phyloP scores from a whole-genome alignment of 179 eudicot genomes.

The Monotropa hypopitys region DNA sequence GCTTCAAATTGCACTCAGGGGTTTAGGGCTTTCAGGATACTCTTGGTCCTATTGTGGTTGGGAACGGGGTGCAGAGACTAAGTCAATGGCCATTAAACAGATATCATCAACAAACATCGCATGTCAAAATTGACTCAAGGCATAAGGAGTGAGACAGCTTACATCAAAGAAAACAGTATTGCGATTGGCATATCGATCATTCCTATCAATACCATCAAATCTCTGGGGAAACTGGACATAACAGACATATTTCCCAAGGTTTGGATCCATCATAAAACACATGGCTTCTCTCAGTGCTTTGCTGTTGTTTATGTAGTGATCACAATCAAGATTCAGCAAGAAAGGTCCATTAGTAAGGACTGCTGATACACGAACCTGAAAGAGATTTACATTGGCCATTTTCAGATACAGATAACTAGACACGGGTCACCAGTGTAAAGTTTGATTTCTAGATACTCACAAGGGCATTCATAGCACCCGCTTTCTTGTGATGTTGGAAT shows the following conservation, averaged over 20 bases:
- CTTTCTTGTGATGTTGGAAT: slow-evolving; percentile 80
- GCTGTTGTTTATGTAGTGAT: slow-evolving; percentile 79
- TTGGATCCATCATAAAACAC: slow-evolving; percentile 85
- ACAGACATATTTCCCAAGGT: slow-evolving; percentile 75
- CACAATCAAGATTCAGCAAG: slow-evolving; percentile 76
- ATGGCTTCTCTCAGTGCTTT: slow-evolving; percentile 78
- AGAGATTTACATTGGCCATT: background rate
- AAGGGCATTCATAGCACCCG: slow-evolving; percentile 81
- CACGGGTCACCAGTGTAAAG: background rate
- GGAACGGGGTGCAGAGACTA: background rate
- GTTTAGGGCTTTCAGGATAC: background rate
- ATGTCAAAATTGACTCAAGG: background rate
- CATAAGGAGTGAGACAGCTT: slow-evolving; percentile 17
- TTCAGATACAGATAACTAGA: background rate
- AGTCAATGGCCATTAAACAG: background rate
- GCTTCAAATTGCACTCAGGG: background rate
- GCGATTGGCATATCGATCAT: slow-evolving; percentile 78
- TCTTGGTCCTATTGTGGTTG: slow-evolving; percentile 8
- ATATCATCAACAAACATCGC: background rate
- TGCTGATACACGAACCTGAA: slow-evolving; percentile 73
- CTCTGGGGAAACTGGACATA: slow-evolving; percentile 83
- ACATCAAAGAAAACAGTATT: slow-evolving; percentile 76
- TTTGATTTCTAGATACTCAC: slow-evolving; percentile 22
- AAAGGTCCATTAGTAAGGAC: slow-evolving; percentile 80
- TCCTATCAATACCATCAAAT: slow-evolving; percentile 72